Evolutionary conservation across 176 grass and related monocot species (phyloP), one percentile per base, ranked within the genome.

Genomic region (Lolium rigidum): DNA sequence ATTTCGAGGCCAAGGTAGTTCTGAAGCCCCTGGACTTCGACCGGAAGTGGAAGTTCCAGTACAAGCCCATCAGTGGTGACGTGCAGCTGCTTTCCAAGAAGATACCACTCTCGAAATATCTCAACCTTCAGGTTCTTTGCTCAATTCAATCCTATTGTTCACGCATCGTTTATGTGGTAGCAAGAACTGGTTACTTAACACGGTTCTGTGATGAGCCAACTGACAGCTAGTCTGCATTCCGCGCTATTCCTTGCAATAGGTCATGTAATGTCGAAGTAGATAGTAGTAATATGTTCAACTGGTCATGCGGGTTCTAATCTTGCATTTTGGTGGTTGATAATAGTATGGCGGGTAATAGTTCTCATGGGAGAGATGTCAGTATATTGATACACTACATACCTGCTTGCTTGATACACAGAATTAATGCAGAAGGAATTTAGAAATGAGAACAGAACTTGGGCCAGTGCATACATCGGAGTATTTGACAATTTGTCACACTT

Each of bases 1-100:
- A 96, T 22, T 98, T 86, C 35, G 90, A 96, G 79, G 94, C 94
- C 3, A 98, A 98, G 86, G 17, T 96, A 24, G 97, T 98, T 83
- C 68, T 98, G 3, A 96, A 98, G 73, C 97, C 97, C 16, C 67
- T 90, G 17, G 82, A 86, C 61, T 83, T 84, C 10, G 97, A 95
- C 14, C 83, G 92, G 25, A 94, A 85, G 76, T 96, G 92, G 92
- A 92, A 92, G 70, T 94, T 96, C 66, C 82, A 90, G 51, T 98
- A 96, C 70, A 91, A 92, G 26, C 97, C 94, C 38, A 82, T 98
- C 46, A 89, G 88, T 49, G 90, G 88, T 20, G 97, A 98, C 76
- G 38, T 98, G 56, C 97, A 95, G 12, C 58, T 95, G 10, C 94
- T 98, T 20, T 98, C 97, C 76, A 98, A 95, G 83, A 98, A 98